Base-by-base conservation (phyloP, 257 asterid genomes). In the Mentha longifolia region DNA sequence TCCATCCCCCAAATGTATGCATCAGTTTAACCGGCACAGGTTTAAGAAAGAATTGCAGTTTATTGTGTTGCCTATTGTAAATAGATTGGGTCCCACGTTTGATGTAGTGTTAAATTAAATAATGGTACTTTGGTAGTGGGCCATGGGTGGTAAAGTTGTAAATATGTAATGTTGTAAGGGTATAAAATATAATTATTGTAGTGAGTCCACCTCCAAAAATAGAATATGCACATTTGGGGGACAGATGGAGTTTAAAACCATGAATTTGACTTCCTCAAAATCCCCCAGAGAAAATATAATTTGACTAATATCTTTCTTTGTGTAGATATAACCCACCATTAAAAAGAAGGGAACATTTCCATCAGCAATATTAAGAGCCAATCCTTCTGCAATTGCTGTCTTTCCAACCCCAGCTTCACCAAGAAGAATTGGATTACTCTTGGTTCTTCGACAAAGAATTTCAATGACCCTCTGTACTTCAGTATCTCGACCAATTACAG, bases 401-500 rank as follows among this genome's bases (percentile, higher is more conserved):
- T 94, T 94, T 52, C 99, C 99, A 66, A 94, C 99, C 67, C 99
- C 99, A 70, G 99, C 97, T 85, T 94, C 89, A 60, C 99, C 99
- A 57, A 94, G 97, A 77, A 94, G 97, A 85, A 94, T 91, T 12
- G 99, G 97, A 84, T 94, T 94, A 74, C 94, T 85, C 86, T 91
- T 94, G 62, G 96, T 89, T 79, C 90, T 83, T 73, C 99, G 90
- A 85, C 95, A 89, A 75, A 94, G 97, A 82, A 94, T 94, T 81
- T 94, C 90, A 55, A 89, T 54, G 20, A 91, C 77, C 86, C 99
- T 86, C 71, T 88, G 88, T 62, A 94, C 77, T 85, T 91, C 96
- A 72, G 84, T 71, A 35, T 84, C 92, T 57, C 99, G 91, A 68
- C 99, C 97, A 77, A 91, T 94, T 58, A 94, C 95, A 64, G 99